Conservation (phyloP, 2,329 filamentous ascomycete species). For the Teratosphaeria gauchensis region DNA sequence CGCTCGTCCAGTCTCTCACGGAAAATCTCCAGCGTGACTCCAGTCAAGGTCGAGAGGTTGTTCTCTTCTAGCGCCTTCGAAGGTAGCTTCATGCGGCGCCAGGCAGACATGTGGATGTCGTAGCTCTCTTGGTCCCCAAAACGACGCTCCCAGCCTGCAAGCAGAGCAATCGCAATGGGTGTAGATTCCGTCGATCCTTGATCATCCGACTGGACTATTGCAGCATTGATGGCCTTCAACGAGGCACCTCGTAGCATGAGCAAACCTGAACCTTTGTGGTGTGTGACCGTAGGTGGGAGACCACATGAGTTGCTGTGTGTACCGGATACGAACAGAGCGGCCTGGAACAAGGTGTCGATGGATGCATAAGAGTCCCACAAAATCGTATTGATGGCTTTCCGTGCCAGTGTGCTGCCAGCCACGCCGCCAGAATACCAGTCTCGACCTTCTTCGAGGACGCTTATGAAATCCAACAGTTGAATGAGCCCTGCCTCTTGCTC, state of each 20-base stretch:
- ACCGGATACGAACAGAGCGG: slow-evolving; percentile 13
- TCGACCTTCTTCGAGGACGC: background rate
- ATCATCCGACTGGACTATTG: slow-evolving; percentile 4
- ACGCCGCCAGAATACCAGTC: slow-evolving; percentile 6
- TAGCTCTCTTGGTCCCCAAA: slow-evolving; percentile 14
- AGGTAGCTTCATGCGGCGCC: slow-evolving; percentile 8
- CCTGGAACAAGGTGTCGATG: slow-evolving; percentile 12
- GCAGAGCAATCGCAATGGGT: slow-evolving; percentile 13
- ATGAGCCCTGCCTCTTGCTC: background rate
- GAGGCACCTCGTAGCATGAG: slow-evolving; percentile 13
- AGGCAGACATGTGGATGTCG: slow-evolving; percentile 14
- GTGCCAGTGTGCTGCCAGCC: slow-evolving; percentile 8
- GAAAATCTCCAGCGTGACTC: slow-evolving; percentile 12
- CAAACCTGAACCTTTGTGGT: slow-evolving; percentile 11
- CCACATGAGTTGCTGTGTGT: slow-evolving; percentile 16
- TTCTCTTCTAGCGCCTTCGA: slow-evolving; percentile 9
- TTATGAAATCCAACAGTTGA: slow-evolving; percentile 3
- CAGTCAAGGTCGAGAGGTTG: slow-evolving; percentile 11
- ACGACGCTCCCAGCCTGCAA: slow-evolving; percentile 17
- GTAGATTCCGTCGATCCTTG: slow-evolving; percentile 8
- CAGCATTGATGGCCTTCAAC: slow-evolving; percentile 10
- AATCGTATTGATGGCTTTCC: slow-evolving; percentile 9
- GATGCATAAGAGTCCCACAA: slow-evolving; percentile 11
- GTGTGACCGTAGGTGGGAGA: slow-evolving; percentile 3
- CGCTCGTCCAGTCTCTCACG: slow-evolving; percentile 9